Evolutionary conservation across 805 yeast species (phyloP), one percentile per base, ranked within the genome.

Genomic region (Pichia pseudocactophila): DNA sequence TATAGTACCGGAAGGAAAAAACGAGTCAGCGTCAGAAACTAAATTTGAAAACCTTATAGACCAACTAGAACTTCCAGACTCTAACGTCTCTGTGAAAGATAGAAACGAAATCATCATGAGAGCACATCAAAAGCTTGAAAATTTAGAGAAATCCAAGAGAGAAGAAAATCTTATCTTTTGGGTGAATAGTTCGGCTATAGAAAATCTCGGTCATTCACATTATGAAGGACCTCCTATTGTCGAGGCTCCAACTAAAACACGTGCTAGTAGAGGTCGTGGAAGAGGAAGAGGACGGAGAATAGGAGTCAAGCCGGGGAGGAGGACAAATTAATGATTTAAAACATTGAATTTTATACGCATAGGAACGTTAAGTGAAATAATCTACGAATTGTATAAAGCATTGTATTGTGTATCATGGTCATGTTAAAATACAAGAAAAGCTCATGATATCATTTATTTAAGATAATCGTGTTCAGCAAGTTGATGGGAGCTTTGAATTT

Each of bases 121-220:
- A 2, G 58, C 64, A 2, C 47, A 48, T 37, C 52, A 50, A 20
- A 54, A 56, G 30, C 50, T 74, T 42, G 56, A 50, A 2, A 56
- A 58, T 10, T 53, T 34, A 27, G 35, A 34, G 16, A 27, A 7
- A 7, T 16, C 4, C 7, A 62, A 61, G 7, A 52, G 52, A 6
- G 50, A 44, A 30, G 51, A 50, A 26, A 45, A 50, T 37, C 39
- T 43, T 40, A 16, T 27, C 17, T 19, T 39, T 43, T 80, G 86
- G 85, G 78, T 76, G 20, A 80, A 80, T 51, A 68, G 76, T 8
- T 61, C 68, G 15, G 83, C 85, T 1, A 49, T 70, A 13, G 80
- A 75, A 11, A 56, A 58, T 33, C 59, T 67, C 13, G 83, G 77
- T 4, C 66, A 68, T 45, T 61, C 71, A 0, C 75, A 78, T 45